Conservation (phyloP, 2,329 filamentous ascomycete species). For the Cordyceps javanica region DNA sequence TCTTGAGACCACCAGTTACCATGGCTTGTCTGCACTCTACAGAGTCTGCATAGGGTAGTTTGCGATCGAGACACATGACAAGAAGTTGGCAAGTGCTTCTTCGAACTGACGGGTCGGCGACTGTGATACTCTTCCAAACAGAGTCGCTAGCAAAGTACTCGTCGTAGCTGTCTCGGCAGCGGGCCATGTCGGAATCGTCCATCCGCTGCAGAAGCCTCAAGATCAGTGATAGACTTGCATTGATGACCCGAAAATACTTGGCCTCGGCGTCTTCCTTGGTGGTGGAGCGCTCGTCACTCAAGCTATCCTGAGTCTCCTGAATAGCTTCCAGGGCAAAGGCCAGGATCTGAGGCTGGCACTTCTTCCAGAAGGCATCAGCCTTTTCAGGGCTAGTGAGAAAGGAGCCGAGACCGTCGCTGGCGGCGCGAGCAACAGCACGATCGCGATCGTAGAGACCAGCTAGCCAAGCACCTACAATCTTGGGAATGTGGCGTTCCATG, state of each 20-base stretch:
- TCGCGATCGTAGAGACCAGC: constrained; percentile 85
- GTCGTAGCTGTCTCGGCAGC: constrained; percentile 57
- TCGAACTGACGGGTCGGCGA: constrained; percentile 49
- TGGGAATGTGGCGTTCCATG: constrained; percentile 72
- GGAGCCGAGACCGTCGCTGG: constrained; percentile 65
- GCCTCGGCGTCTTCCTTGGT: constrained; percentile 77
- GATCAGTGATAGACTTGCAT: constrained; percentile 49
- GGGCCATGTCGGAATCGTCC: constrained; percentile 47
- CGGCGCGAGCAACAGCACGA: constrained; percentile 66
- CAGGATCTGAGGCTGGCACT: constrained; percentile 74
- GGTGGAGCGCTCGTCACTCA: constrained; percentile 85
- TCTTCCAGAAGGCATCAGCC: constrained; percentile 66
- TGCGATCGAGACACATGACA: constrained; percentile 40
- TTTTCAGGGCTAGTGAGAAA: constrained; percentile 81
- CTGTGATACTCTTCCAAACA: constrained; percentile 62
- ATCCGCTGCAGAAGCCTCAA: constrained; percentile 46
- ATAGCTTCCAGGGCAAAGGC: constrained; percentile 77
- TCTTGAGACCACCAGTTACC: constrained; percentile 66
- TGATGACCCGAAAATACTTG: constrained; percentile 74
- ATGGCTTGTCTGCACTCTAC: constrained; percentile 51
- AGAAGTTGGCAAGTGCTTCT: constrained; percentile 47
- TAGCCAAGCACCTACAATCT: constrained; percentile 82
- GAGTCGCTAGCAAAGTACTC: constrained; percentile 59
- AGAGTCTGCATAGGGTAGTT: constrained; percentile 43
- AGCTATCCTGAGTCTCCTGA: constrained; percentile 69